A percentile compares a stretch with the other conserved stretches of the same genome.
Conservation (phyloP, 2,329 filamentous ascomycete species). For the Zopfia rhizophila region DNA sequence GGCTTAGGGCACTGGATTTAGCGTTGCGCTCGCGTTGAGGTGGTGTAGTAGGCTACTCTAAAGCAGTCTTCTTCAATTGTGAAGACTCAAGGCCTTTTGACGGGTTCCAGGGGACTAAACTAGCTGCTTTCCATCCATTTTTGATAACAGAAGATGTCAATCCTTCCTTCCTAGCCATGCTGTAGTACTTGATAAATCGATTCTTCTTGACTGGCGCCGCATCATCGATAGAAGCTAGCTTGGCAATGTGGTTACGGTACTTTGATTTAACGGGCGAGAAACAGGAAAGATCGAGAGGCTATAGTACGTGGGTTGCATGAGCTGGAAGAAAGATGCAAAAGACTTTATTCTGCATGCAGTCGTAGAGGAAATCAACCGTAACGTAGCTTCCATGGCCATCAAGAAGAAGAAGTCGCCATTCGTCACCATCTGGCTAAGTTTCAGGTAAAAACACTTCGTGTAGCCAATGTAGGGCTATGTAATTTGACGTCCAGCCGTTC, state of each 20-base stretch:
- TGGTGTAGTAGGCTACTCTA: no score
- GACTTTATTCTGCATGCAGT: constrained; percentile 3
- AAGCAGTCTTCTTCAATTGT: no score
- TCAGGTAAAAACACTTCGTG: constrained; percentile 18
- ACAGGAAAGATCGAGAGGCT: constrained; percentile 25
- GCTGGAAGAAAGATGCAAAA: constrained; percentile 21
- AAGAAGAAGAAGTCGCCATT: constrained; percentile 13
- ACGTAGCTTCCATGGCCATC: constrained; percentile 21
- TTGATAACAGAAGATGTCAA: constrained; percentile 16
- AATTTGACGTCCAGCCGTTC: constrained; percentile 25
- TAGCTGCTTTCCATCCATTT: constrained; percentile 21
- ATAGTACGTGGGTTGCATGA: constrained; percentile 21
- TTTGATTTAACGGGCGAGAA: constrained; percentile 19
- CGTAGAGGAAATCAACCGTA: constrained; percentile 12
- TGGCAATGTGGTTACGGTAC: constrained; percentile 16
- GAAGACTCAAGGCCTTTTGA: no score
- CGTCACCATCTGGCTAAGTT: neutral
- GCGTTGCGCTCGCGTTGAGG: no score
- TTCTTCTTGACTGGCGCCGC: constrained; percentile 25
- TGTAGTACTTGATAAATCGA: constrained; percentile 25
- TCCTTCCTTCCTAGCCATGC: constrained; percentile 17
- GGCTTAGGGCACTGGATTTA: no score
- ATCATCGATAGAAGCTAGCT: constrained; percentile 18
- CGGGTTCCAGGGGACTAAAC: no score
- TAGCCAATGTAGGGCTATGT: constrained; percentile 16